Evolutionary conservation across 257 asterid species (phyloP), one percentile per base, ranked within the genome.

Genomic region (Leonotis leonurus): DNA sequence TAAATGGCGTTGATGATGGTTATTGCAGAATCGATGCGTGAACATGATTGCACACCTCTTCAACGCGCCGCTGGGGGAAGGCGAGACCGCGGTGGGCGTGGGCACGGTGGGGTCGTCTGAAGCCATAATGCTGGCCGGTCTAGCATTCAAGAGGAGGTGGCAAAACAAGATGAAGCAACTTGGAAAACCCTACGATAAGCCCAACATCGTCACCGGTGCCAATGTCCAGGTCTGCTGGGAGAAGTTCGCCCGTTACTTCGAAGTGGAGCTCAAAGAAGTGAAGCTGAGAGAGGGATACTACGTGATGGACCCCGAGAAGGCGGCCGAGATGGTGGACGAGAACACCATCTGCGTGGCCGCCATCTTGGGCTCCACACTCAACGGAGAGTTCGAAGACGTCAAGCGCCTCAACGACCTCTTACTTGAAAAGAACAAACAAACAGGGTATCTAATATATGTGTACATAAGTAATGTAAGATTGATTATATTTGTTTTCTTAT

Each of bases 181-280:
- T 1, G 95, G 96, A 6, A 90, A 85, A 56, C 95, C 96, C n/a
- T 27, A 2, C 55, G 96, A 90, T 81, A 90, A 85, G 68, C 96
- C 97, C 36, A 87, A 90, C 82, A 87, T 90, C 29, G 96, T 90
- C 43, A 90, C 96, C 3, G 95, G 95, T 45, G 95, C 97, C 59
- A 87, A 87, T 35, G 95, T 87, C 8, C 97, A 90, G 73, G 95
- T 87, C 1, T 90, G 97, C n/a, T 90, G 97, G 97, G 97, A 87
- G 73, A 90, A 90, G 63, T 90, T 90, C 46, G 97, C 97, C 0
- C 88, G 93, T 54, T 87, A 90, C 65, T 90, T 90, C 45, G 96
- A 90, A 65, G 97, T 90, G 8, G 97, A 90, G 80, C 82, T 90
- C 1, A 90, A 90, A 56, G 97, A 90, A 52, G 97, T 90, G 21